phyloP scores from a whole-genome alignment of 148 eudicot genomes.

The Chenopodium quinoa region DNA sequence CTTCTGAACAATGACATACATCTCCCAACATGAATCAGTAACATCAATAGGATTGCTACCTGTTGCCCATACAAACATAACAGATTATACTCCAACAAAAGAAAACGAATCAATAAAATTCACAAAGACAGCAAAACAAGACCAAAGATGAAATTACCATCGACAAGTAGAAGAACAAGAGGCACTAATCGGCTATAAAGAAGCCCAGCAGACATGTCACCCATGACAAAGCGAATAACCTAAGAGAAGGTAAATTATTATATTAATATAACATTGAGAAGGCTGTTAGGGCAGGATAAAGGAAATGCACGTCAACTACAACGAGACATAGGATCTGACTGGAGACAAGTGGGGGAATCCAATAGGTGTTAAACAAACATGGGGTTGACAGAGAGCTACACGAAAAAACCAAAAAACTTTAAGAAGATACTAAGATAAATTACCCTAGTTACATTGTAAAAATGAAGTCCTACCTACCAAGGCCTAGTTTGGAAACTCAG shows the following conservation, averaged over 20 bases:
- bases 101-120: not conserved
- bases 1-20: slow-evolving; percentile 56
- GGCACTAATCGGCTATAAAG: slow-evolving; percentile 88
- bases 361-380: not conserved
- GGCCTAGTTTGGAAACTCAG: not conserved
- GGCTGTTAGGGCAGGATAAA: not conserved
- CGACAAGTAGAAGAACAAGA: slow-evolving; percentile 88
- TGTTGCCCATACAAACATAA: slow-evolving; percentile 29
- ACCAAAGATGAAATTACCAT: slow-evolving; percentile 50
- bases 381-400: not conserved
- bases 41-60: slow-evolving; percentile 95
- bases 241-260: slow-evolving; percentile 17
- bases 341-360: not conserved
- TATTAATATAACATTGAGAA: not conserved
- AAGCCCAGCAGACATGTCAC: slow-evolving; percentile 56
- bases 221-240: slow-evolving; percentile 66
- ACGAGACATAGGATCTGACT: not conserved
- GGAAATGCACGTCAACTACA: not conserved
- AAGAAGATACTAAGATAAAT: not conserved
- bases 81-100: not conserved
- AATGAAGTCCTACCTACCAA: not conserved
- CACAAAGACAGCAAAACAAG: not conserved
- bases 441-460: not conserved
- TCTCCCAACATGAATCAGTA: slow-evolving; percentile 85
- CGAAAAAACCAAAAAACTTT: not conserved